These are phyloP conservation scores for Rhynchospora breviuscula DNA, from an alignment of 176 grass and related monocot genomes.

Conservation along the genomic window DNA sequence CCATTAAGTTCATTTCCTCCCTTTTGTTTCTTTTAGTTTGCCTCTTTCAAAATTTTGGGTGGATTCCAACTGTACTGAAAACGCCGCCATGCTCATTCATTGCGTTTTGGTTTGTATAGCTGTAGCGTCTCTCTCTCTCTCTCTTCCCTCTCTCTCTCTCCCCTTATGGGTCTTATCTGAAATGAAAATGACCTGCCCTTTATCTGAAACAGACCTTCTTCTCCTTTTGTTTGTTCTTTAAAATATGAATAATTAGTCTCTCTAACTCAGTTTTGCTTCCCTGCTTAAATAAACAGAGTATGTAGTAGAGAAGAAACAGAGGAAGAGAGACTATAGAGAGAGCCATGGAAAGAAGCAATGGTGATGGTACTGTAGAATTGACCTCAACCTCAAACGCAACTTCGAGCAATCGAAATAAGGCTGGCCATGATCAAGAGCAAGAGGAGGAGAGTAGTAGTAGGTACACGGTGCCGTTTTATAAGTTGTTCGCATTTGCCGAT, in stretches of 20 bases:
- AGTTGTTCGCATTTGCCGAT: constrained; percentile 87
- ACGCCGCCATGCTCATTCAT: constrained; percentile 20
- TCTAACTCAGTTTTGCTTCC: background rate
- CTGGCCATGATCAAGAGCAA: background rate
- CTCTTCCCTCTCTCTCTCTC: background rate
- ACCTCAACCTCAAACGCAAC: background rate
- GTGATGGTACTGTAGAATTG: constrained; percentile 31
- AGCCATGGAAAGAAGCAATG: background rate
- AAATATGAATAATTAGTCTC: background rate
- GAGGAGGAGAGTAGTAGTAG: constrained; percentile 5
- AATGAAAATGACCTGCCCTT: constrained; percentile 12
- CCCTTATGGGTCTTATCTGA: constrained; percentile 8
- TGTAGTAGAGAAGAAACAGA: constrained; percentile 16
- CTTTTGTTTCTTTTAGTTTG: background rate
- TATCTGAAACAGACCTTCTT: background rate
- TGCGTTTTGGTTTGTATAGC: constrained; percentile 21
- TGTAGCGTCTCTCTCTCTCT: constrained; percentile 16
- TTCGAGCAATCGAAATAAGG: background rate
- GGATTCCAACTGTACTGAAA: constrained; percentile 33
- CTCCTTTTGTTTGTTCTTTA: background rate
- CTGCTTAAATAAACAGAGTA: background rate
- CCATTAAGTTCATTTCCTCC: background rate
- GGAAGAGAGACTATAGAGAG: background rate
- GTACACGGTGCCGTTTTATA: constrained; percentile 65
- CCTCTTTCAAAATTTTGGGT: constrained; percentile 8